Percentiles rank a stretch among this genome's conserved stretches.
phyloP scores from a whole-genome alignment of 257 asterid genomes.

The Craterostigma plantagineum region DNA sequence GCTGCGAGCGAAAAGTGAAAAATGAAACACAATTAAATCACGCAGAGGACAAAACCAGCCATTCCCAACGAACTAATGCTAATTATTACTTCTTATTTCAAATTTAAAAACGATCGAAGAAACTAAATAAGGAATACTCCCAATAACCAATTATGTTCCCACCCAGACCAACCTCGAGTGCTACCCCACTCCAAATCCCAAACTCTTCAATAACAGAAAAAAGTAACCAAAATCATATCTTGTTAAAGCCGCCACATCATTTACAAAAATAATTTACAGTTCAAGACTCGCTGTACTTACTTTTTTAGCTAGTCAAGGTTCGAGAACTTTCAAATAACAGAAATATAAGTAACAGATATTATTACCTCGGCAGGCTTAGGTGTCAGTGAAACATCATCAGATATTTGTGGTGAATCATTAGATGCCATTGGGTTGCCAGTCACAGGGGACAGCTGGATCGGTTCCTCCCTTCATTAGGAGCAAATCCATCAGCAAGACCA shows the following conservation, averaged over 20 bases:
- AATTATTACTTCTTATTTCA: no score
- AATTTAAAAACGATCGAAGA: no score
- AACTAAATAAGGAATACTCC: no score
- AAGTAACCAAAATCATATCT: no score
- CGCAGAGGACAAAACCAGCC: not conserved
- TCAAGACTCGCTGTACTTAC: not conserved
- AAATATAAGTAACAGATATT: slow-evolving; percentile 7
- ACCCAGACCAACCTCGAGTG: no score
- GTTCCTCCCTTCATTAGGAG: slow-evolving; percentile 41
- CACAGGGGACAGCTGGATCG: slow-evolving; percentile 19
- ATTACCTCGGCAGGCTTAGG: slow-evolving; percentile 79
- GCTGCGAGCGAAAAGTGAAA: slow-evolving; percentile 42
- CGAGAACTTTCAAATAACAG: slow-evolving; percentile 3
- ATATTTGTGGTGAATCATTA: slow-evolving; percentile 23
- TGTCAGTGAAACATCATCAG: slow-evolving; percentile 33
- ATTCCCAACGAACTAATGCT: not conserved
- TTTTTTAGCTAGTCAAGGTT: slow-evolving; percentile 1
- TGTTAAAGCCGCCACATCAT: no score
- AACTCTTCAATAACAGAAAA: no score
- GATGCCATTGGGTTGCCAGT: slow-evolving; percentile 16
- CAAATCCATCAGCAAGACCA: slow-evolving; percentile 34
- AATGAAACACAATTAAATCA: slow-evolving; percentile 6
- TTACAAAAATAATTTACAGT: not conserved
- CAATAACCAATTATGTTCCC: no score
- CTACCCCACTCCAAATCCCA: no score